A percentile compares a stretch with the other conserved stretches of the same genome.
phyloP scores from a whole-genome alignment of 1,284 basidiomycete species.

The Heterobasidion irregulare region DNA sequence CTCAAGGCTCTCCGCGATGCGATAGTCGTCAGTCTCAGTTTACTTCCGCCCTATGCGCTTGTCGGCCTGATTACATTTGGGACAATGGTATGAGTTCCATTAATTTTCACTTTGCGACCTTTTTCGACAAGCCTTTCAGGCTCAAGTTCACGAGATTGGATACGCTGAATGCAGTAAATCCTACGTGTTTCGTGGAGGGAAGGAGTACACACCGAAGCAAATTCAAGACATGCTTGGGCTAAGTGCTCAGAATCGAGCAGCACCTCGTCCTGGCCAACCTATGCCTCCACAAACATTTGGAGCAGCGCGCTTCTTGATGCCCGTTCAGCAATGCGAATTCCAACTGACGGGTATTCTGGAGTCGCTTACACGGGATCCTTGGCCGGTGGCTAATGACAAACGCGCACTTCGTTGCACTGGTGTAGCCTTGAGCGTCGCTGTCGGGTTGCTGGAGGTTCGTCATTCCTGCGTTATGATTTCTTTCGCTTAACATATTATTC shows the following conservation, averaged over 20 bases:
- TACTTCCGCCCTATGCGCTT: constrained; percentile 90
- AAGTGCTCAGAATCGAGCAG: constrained; percentile 66
- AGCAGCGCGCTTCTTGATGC: constrained; percentile 90
- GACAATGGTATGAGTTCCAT: constrained; percentile 71
- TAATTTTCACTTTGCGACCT: not conserved
- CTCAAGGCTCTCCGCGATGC: constrained; percentile 92
- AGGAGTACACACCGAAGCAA: constrained; percentile 95
- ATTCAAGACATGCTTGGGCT: constrained; percentile 99
- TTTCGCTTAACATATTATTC: not conserved
- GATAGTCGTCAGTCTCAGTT: constrained; percentile 85
- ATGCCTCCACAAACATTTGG: constrained; percentile 81
- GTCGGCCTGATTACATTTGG: constrained; percentile 96
- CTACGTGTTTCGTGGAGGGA: constrained; percentile 98
- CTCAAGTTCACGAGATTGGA: constrained; percentile 98
- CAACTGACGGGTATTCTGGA: constrained; percentile 94
- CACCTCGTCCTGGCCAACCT: constrained; percentile 80
- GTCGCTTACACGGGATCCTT: constrained; percentile 85
- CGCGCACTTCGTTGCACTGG: constrained; percentile 94
- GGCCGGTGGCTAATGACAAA: constrained; percentile 96
- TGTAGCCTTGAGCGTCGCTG: constrained; percentile 89
- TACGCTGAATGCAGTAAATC: constrained; percentile 97
- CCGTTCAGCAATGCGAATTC: constrained; percentile 92
- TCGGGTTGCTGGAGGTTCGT: constrained; percentile 84
- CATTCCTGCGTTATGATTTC: not conserved
- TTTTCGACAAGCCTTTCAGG: constrained; percentile 32